Evolutionary conservation across 2,329 filamentous ascomycete genomes (phyloP), one percentile per base, ranked within the genome.

Genomic region (Colletotrichum liaoningense): DNA sequence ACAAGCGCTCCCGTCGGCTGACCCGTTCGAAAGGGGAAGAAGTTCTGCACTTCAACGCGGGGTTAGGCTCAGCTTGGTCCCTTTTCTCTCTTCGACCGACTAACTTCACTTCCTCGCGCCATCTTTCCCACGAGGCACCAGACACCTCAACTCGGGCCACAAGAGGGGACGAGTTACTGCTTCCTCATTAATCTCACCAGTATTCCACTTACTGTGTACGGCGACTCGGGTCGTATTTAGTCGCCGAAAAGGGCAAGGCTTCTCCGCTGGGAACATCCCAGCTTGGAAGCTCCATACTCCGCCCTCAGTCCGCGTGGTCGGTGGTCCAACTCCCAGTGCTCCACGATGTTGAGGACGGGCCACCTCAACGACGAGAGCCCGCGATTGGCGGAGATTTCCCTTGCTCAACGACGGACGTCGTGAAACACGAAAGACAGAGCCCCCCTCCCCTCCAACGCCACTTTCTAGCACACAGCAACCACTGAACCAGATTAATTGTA

Each of bases 361-460:
- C 30, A 56, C 33, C 65, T 42, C 30, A 22, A 49, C 28, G 9
- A 26, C 8, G 12, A n/a, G 22, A 38, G 11, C 58, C 24, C 66
- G 42, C 65, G 24, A 72, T 69, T 63, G 69, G 69, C 64, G 69
- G 69, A 72, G 65, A 69, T 72, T 66, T 63, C 19, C 12, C 28
- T 22, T 72, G 58, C n/a, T 58, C 19, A 22, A 26, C 35, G 42
- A 49, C 42, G 42, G 42, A 19, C 42, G 16, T 49, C 42, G 19
- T 49, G 42, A 49, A 49, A 63, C 22, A 49, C 19, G 26, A 59
- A 42, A n/a, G 24, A 49, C 58, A 54, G 58, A 33, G 16, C 24
- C 46, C 59, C n/a, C 49, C 26, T 42, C 38, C 35, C 38, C 38
- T 42, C 19, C 42, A 9, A 22, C 42, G 19, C 42, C 42, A 24